A percentile compares a stretch with the other conserved stretches of the same genome.
These are phyloP conservation scores for Camelina sativa DNA, from an alignment of 345 rosid genomes.

Conservation along the genomic window DNA sequence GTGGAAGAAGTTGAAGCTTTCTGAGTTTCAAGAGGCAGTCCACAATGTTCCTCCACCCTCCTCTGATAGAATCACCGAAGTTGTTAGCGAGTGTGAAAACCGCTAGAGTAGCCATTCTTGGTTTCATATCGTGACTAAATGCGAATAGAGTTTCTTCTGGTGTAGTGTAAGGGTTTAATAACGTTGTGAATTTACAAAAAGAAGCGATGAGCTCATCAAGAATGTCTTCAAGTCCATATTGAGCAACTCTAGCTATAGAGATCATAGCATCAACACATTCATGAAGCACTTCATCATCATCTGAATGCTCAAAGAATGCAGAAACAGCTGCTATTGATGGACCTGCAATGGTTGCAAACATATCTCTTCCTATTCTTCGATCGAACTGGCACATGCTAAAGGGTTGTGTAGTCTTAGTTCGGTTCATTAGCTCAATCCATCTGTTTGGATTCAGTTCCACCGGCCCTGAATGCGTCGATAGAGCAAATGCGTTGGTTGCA, in stretches of 20 bases:
- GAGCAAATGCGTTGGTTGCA: constrained; percentile 57
- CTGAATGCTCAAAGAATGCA: constrained; percentile 85
- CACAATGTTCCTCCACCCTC: constrained; percentile 91
- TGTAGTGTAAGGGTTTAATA: constrained; percentile 86
- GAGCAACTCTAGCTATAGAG: constrained; percentile 81
- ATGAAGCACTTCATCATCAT: constrained; percentile 85
- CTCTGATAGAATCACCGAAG: constrained; percentile 77
- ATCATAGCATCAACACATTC: constrained; percentile 91
- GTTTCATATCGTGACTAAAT: constrained; percentile 83
- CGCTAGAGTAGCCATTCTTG: constrained; percentile 89
- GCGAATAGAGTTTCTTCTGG: constrained; percentile 84
- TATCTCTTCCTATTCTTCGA: constrained; percentile 73
- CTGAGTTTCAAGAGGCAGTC: constrained; percentile 88
- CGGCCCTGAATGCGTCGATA: constrained; percentile 56
- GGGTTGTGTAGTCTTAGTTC: constrained; percentile 56
- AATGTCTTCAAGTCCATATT: constrained; percentile 76
- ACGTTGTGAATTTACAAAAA: constrained; percentile 80
- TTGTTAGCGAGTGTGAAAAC: constrained; percentile 83
- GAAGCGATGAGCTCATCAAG: constrained; percentile 89
- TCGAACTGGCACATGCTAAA: constrained; percentile 63
- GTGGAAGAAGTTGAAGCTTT: constrained; percentile 88
- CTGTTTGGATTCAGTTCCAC: constrained; percentile 73
- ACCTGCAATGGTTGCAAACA: constrained; percentile 90
- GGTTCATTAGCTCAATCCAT: constrained; percentile 79
- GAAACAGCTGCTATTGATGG: constrained; percentile 84